phyloP scores from a whole-genome alignment of 1,139 yeast species.

The Hemisphaericaspora lyxosophila region DNA sequence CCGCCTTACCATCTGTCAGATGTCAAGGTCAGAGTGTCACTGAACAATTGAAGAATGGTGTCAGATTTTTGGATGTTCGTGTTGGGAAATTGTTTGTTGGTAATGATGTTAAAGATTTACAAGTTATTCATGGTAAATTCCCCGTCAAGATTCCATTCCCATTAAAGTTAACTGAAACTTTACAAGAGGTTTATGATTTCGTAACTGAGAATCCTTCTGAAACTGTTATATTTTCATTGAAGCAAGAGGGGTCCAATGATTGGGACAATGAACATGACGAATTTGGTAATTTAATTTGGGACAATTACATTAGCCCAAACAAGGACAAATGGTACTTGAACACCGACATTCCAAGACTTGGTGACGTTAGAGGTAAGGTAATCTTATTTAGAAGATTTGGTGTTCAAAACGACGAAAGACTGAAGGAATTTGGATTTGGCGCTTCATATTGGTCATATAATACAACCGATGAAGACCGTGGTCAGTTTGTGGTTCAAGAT shows the following conservation, averaged over 20 bases:
- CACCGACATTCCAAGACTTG: conserved; percentile 54
- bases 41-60: conserved; percentile 69
- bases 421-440: conserved; percentile 58
- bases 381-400: conserved; percentile 72
- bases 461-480: conserved; percentile 65
- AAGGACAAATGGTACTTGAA: conserved; percentile 63
- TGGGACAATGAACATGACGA: conserved; percentile 67
- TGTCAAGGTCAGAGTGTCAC: conserved; percentile 67
- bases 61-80: conserved; percentile 71
- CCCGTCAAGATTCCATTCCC: conserved; percentile 68
- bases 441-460: conserved; percentile 71
- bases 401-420: conserved; percentile 46
- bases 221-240: conserved; percentile 65
- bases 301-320: conserved; percentile 50
- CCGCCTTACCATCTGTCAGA: conserved; percentile 76
- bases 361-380: conserved; percentile 67
- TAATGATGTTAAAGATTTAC: conserved; percentile 43
- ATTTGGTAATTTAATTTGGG: conserved; percentile 65
- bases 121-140: conserved; percentile 74
- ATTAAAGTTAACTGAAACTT: conserved; percentile 46
- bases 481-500: conserved; percentile 67
- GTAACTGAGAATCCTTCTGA: conserved; percentile 55
- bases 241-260: conserved; percentile 69
- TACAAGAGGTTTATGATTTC: conserved; percentile 60
- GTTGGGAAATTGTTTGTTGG: conserved; percentile 60